A percentile compares a stretch with the other conserved stretches of the same genome.
Conservation (phyloP, 176 grass and related monocot species). For the Areca catechu region DNA sequence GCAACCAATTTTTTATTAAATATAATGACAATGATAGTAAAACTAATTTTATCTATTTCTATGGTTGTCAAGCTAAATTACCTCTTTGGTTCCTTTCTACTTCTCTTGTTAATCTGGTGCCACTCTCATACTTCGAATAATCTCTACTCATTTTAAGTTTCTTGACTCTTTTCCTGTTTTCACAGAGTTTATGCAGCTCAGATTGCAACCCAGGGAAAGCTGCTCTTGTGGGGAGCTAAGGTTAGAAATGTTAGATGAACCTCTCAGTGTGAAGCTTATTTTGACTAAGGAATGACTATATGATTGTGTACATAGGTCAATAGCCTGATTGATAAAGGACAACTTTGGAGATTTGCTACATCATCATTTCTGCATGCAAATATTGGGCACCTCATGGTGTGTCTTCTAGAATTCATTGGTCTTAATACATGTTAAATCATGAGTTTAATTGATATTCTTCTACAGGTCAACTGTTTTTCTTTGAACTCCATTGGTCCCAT, state of each 20-base stretch:
- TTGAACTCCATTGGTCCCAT: slow-evolving; percentile 83
- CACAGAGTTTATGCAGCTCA: slow-evolving; percentile 35
- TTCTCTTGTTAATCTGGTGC: no score
- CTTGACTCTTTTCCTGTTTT: slow-evolving; percentile 12
- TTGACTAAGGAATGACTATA: slow-evolving; percentile 3
- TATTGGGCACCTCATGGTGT: slow-evolving; percentile 69
- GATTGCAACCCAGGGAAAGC: slow-evolving; percentile 58
- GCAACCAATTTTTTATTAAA: no score
- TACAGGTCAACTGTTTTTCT: slow-evolving; percentile 91
- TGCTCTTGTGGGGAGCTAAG: slow-evolving; percentile 91
- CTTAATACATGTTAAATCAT: no score
- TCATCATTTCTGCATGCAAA: slow-evolving; percentile 82
- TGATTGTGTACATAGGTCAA: slow-evolving; percentile 47
- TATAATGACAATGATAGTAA: no score
- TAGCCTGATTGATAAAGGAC: slow-evolving; percentile 75
- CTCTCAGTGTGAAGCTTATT: slow-evolving; percentile 3
- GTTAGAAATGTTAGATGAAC: slow-evolving; percentile 30
- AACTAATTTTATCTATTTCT: no score
- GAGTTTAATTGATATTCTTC: background rate
- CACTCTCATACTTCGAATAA: no score
- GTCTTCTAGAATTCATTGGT: slow-evolving; percentile 4
- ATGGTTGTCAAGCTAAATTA: no score
- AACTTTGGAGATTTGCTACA: slow-evolving; percentile 80
- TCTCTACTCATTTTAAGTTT: no score
- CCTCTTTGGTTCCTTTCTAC: no score